Percentiles rank a stretch among this genome's conserved stretches.
Conservation (phyloP, 495 filamentous ascomycete species). For the Alectoria sarmentosa region DNA sequence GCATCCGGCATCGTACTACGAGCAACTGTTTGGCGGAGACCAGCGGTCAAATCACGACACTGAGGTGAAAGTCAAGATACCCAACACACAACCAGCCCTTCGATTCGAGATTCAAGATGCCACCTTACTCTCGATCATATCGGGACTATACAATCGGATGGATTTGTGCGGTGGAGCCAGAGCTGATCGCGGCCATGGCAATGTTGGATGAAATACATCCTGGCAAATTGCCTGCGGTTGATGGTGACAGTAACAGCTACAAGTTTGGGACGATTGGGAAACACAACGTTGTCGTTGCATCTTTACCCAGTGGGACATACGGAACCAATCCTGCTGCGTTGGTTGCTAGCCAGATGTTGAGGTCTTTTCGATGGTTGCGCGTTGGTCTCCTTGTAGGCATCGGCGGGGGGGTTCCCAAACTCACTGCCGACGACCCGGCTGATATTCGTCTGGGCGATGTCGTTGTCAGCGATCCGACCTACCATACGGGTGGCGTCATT, state of each 20-base stretch:
- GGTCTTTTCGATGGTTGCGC: background rate
- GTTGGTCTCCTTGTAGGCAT: background rate
- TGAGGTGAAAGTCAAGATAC: background rate
- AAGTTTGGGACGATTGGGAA: constrained; percentile 28
- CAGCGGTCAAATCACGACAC: background rate
- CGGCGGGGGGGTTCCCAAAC: background rate
- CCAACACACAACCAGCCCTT: background rate
- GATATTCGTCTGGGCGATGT: background rate
- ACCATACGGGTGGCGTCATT: background rate
- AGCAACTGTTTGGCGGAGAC: no score
- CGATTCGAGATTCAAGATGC: background rate
- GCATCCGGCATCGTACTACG: background rate
- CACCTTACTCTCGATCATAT: background rate
- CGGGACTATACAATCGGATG: constrained; percentile 32
- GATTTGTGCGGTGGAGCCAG: constrained; percentile 28
- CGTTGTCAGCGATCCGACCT: background rate
- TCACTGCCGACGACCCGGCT: background rate
- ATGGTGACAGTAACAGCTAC: constrained; percentile 31
- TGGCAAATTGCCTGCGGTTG: constrained; percentile 1
- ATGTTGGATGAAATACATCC: constrained; percentile 26
- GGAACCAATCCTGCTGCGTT: background rate
- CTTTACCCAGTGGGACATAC: constrained; percentile 25
- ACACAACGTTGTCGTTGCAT: constrained; percentile 35
- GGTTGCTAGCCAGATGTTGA: background rate
- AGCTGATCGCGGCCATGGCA: constrained; percentile 24